A percentile compares a stretch with the other conserved stretches of the same genome.
These are phyloP conservation scores for Samsoniella hepiali DNA, from an alignment of 2,329 filamentous ascomycete species.

Conservation along the genomic window DNA sequence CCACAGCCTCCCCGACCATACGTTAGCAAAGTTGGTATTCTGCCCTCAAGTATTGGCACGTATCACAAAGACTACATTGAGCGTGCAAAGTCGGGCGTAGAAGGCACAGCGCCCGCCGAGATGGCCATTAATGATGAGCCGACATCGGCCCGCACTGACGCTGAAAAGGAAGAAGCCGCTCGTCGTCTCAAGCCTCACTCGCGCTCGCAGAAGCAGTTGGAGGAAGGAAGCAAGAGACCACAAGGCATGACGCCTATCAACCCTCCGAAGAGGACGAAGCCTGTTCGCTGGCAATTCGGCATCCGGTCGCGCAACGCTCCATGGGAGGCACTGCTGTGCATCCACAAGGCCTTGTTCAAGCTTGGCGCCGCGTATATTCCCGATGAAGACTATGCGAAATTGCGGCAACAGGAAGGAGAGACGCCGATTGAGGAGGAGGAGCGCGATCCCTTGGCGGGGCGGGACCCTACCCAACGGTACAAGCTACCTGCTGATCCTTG, in stretches of 20 bases:
- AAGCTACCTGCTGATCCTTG: constrained; percentile 89
- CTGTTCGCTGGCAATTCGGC: constrained; percentile 95
- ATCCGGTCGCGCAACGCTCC: constrained; percentile 93
- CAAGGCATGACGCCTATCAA: constrained; percentile 61
- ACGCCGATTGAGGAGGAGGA: constrained; percentile 37
- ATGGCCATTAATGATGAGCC: constrained; percentile 47
- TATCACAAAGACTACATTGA: constrained; percentile 92
- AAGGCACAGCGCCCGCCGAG: constrained; percentile 41
- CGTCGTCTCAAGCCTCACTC: constrained; percentile 83
- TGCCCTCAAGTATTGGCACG: constrained; percentile 85
- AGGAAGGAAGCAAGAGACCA: constrained; percentile 58
- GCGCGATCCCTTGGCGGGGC: constrained; percentile 35
- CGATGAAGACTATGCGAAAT: constrained; percentile 53
- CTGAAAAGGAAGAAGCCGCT: constrained; percentile 77
- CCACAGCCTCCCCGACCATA: constrained; percentile 55
- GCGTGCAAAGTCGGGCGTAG: constrained; percentile 55
- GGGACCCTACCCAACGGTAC: constrained; percentile 63
- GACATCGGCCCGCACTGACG: constrained; percentile 54
- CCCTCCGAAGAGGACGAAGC: constrained; percentile 68
- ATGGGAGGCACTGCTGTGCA: constrained; percentile 89
- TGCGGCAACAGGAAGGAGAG: constrained; percentile 31
- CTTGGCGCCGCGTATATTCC: constrained; percentile 86
- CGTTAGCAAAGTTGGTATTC: constrained; percentile 82
- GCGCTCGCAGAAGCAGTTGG: constrained; percentile 64
- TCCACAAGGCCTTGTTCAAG: constrained; percentile 86